These are phyloP conservation scores for Cetradonia linearis DNA, from an alignment of 495 filamentous ascomycete genomes.

Conservation along the genomic window DNA sequence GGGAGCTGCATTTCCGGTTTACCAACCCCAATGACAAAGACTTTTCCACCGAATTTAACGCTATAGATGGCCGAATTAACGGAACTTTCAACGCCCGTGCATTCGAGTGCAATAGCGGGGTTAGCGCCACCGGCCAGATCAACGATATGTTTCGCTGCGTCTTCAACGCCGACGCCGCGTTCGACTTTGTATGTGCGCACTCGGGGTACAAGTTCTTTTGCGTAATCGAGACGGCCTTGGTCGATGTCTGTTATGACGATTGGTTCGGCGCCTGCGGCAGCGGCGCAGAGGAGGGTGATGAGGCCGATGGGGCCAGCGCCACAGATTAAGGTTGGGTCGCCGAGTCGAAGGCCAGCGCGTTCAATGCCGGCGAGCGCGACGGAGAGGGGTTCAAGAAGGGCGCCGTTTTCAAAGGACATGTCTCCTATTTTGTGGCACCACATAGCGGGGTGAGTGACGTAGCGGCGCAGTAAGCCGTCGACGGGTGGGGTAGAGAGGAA, in stretches of 20 bases:
- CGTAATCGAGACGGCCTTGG: constrained; percentile 58
- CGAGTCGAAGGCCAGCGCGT: constrained; percentile 57
- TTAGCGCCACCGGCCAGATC: constrained; percentile 42
- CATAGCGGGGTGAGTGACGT: constrained; percentile 65
- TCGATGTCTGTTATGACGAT: constrained; percentile 72
- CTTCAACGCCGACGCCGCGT: constrained; percentile 43
- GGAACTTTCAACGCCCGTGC: constrained; percentile 65
- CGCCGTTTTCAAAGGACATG: constrained; percentile 70
- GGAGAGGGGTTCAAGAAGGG: constrained; percentile 70
- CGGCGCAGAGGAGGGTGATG: constrained; percentile 61
- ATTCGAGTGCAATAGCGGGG: constrained; percentile 74
- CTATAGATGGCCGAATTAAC: constrained; percentile 66
- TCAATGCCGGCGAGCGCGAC: constrained; percentile 75
- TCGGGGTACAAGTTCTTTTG: constrained; percentile 47
- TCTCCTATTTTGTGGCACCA: constrained; percentile 69
- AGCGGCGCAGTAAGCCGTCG: constrained; percentile 66
- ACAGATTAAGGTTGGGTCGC: constrained; percentile 68
- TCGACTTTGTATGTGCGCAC: constrained; percentile 55
- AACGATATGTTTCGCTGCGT: constrained; percentile 49
- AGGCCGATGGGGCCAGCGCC: constrained; percentile 83
- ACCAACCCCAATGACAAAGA: constrained; percentile 81
- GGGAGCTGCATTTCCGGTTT: constrained; percentile 67
- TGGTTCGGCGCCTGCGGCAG: constrained; percentile 64
- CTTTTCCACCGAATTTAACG: constrained; percentile 61
- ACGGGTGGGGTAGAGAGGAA: constrained; percentile 77